A percentile compares a stretch with the other conserved stretches of the same genome.
These are phyloP conservation scores for Neurospora tetraspora DNA, from an alignment of 495 filamentous ascomycete species.

Conservation along the genomic window DNA sequence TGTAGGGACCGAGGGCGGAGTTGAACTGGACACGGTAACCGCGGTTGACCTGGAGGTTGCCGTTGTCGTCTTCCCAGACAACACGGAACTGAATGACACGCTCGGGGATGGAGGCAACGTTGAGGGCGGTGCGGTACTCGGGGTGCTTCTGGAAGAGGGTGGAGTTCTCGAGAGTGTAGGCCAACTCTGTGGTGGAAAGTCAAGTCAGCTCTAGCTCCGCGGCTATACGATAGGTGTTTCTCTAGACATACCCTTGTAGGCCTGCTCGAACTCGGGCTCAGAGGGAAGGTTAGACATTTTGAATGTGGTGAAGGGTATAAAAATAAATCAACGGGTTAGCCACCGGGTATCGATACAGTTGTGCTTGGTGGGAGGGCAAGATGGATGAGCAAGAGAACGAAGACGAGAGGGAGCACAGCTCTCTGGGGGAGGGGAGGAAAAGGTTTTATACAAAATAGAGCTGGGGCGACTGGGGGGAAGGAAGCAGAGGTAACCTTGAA, in stretches of 20 bases:
- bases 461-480: background rate
- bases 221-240: background rate
- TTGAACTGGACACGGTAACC: slow-evolving; percentile 99
- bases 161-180: slow-evolving; percentile 85
- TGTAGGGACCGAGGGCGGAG: slow-evolving; percentile 95
- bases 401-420: background rate
- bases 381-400: slow-evolving; percentile 1
- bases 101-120: slow-evolving; percentile 85
- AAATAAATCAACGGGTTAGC: background rate
- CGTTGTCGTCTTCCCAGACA: slow-evolving; percentile 90
- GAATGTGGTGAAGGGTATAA: slow-evolving; percentile 3
- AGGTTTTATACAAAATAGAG: background rate
- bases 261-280: slow-evolving; percentile 98
- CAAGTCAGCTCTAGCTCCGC: background rate
- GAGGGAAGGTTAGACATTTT: slow-evolving; percentile 74
- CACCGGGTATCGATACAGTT: slow-evolving; percentile 7
- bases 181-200: slow-evolving; percentile 57
- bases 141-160: slow-evolving; percentile 88
- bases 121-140: slow-evolving; percentile 83
- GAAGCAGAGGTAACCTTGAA: slow-evolving; percentile 1
- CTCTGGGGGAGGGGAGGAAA: slow-evolving; percentile 4
- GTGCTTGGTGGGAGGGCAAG: slow-evolving; percentile 5
- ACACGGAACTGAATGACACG: slow-evolving; percentile 96
- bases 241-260: slow-evolving; percentile 67
- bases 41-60: slow-evolving; percentile 83